Percentiles rank a stretch among this genome's conserved stretches.
These are phyloP conservation scores for Colletotrichum tofieldiae DNA, from an alignment of 2,329 filamentous ascomycete genomes.

Conservation along the genomic window DNA sequence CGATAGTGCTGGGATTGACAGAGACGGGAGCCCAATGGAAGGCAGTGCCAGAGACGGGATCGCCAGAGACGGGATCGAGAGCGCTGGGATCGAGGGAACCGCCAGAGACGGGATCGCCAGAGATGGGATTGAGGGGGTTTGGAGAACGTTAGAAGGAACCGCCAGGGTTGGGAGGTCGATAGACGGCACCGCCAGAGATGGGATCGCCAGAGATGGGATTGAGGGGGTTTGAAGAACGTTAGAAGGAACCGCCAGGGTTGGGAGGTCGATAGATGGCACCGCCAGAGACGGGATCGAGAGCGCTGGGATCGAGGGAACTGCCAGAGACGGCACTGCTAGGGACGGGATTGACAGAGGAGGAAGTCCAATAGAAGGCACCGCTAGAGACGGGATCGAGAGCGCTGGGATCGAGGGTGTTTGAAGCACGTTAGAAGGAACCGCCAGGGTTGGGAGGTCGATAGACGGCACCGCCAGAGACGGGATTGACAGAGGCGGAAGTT, in stretches of 20 bases:
- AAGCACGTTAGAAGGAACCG: too few species aligned
- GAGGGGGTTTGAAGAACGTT: neutral
- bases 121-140: neutral
- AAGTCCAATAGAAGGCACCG: too few species aligned
- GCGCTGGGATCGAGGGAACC: too few species aligned
- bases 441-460: too few species aligned
- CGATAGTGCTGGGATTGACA: too few species aligned
- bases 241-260: neutral
- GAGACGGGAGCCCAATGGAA: neutral
- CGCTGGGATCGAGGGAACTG: neutral
- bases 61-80: too few species aligned
- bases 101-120: neutral
- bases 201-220: neutral
- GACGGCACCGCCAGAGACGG: too few species aligned
- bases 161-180: neutral
- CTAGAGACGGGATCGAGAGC: too few species aligned
- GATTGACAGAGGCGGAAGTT: neutral
- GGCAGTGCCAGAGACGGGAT: too few species aligned
- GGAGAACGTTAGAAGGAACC: too few species aligned
- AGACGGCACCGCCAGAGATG: neutral
- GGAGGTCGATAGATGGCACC: neutral
- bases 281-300: neutral
- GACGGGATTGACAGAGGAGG: neutral
- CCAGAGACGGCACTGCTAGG: too few species aligned
- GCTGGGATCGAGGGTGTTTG: too few species aligned